Evolutionary conservation across 2,329 filamentous ascomycete genomes (phyloP), one percentile per base, ranked within the genome.

Genomic region (Lasiodiplodia citricola): DNA sequence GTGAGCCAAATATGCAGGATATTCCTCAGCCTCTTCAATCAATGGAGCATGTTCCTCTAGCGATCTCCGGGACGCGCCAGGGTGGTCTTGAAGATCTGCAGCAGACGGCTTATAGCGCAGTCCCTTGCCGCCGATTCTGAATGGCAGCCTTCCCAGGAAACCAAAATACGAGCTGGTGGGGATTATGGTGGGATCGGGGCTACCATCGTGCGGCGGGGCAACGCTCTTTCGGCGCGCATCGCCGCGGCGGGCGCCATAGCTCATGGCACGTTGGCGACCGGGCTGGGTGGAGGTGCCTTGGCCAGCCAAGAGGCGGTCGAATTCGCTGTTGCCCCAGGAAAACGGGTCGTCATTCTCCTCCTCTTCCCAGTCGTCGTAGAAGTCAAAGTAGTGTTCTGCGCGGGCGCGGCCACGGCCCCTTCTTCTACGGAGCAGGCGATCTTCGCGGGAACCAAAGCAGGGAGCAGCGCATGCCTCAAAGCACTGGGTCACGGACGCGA

Each of bases 291-390:
- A 79, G 47, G 82, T 84, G 8, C 84, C 83, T 64, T 87, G 84
- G 6, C 91, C 91, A 13, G 91, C 92, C 63, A 97, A 82, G 71
- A 97, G 81, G 64, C 93, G 86, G 77, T 97, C 95, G 83, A 96
- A 89, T 77, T 97, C 94, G 75, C 96, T 94, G 73, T 87, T 81
- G 50, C 91, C 90, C 92, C 60, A 51, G 56, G 88, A 90, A 65
- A 94, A 82, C 58, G 95, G 79, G 0, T 90, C 87, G 50, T 89
- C 86, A 41, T 83, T 84, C 63, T 87, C 86, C 37, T 89, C 87
- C 67, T 88, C 86, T 70, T 97, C 93, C 95, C 95, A 98, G 80
- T 97, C 95, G 80, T 97, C 95, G 82, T 98, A 98, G 79, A 98
- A 98, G 79, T 97, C 95, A 78, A 98, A 98, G 75, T 88, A 94